Evolutionary conservation across 2,329 filamentous ascomycete genomes (phyloP).

Genomic region (Lachnellula cervina): DNA sequence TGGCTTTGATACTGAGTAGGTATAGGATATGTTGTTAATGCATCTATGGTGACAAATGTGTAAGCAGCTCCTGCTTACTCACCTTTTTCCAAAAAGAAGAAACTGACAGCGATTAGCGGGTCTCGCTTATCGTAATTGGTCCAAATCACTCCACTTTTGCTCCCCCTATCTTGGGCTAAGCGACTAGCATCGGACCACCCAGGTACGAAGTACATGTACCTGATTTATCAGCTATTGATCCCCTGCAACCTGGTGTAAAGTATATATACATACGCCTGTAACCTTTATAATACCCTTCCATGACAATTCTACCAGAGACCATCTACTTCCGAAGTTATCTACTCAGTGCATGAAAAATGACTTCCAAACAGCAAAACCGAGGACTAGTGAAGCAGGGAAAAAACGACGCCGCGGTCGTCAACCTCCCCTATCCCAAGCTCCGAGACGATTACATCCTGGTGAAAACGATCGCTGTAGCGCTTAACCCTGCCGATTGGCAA

Average conservation of each 20-base stretch:
- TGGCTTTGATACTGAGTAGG: no score
- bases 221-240: neutral
- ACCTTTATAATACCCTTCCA: neutral
- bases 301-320: neutral
- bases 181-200: neutral
- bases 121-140: neutral
- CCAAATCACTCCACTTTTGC: neutral
- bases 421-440: slow-evolving; percentile 5
- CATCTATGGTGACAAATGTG: no score
- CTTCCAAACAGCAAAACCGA: neutral
- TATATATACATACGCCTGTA: neutral
- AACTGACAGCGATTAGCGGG: neutral
- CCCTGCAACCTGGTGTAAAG: neutral
- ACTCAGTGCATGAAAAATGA: neutral
- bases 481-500: slow-evolving; percentile 29
- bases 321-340: neutral
- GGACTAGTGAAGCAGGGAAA: slow-evolving; percentile 1
- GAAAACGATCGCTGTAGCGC: slow-evolving; percentile 23
- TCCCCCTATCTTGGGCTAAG: neutral
- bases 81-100: neutral
- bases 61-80: neutral
- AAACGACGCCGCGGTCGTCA: neutral
- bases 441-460: slow-evolving; percentile 22
- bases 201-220: neutral
- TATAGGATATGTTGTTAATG: no score